Base-by-base conservation (phyloP, 176 grass and related monocot genomes). In the Triticum timopheevii region DNA sequence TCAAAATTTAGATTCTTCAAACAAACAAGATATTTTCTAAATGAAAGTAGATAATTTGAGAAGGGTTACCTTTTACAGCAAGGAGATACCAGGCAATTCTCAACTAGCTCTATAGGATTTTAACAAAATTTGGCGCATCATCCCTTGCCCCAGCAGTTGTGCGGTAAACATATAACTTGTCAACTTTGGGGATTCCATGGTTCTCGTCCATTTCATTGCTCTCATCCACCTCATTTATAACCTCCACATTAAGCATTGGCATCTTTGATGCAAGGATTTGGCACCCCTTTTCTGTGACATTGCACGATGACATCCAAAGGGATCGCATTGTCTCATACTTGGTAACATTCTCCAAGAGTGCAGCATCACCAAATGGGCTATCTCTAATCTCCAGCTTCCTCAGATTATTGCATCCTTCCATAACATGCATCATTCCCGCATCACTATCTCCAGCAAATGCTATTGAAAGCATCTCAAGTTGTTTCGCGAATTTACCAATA, bases 321-420 rank as follows among this genome's bases (percentile, higher is more conserved):
- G 94, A 97, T 94, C 92, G 94, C 92, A 97, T 92, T 97, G 94
- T 94, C 91, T 94, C 94, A 61, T 94, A 97, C 77, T 92, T 97
- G 42, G 80, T 88, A 58, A 91, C 76, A 85, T 94, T 84, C 50
- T 83, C 85, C 86, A 97, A 78, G 30, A 97, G 88, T 34, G 94
- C 94, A 71, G 28, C 88, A 79, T 97, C 95, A 81, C 92, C 92
- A 83, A 97, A 94, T 5, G 90, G 90, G 49, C 90, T 86, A 63
- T 97, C 92, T 86, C 90, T 92, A 47, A 97, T 97, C 82, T 95
- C 90, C 61, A 97, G 65, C 81, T 94, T 97, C 85, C 89, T 90
- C 1, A 97, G 74, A 78, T 91, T 95, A 76, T 90, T 89, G 71
- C 92, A 97, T 27, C 92, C 95, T 24, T 93, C 83, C 79, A 97